Base-by-base conservation (phyloP, 2,329 filamentous ascomycete genomes). In the Ceratocystis smalleyi region DNA sequence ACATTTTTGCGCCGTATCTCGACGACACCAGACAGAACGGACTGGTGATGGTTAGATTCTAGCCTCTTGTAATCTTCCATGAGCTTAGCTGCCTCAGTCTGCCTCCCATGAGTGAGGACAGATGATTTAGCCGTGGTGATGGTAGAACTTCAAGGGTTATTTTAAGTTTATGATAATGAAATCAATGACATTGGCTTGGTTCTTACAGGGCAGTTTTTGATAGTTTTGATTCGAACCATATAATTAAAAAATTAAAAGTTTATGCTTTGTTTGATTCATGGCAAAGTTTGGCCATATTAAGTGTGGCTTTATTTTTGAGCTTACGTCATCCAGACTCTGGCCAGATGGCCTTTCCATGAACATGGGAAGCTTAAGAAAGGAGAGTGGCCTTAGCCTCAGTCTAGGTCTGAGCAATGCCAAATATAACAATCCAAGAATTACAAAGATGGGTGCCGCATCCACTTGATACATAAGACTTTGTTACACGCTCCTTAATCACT, bases 161-260 rank as follows among this genome's bases (percentile, higher is more conserved):
- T 62, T 43, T 35, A 62, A 51, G 30, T 54, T 66, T 64, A 66
- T 64, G 62, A 66, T 64, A 64, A 66, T 64, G 62, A 66, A 51
- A 49, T 66, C 59, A 62, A 66, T 64, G 59, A 66, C 49, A 59
- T 62, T 43, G 65, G 62, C 49, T 62, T 32, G 59, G 65, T 54
- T 59, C 49, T 66, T 35, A 45, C 40, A 43, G 27, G 35, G 30
- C 43, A 40, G 45, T 24, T 35, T 40, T 65, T 55, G 35, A 55
- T 63, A 57, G 59, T 30, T 63, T 65, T 57, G 35, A 27, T 65
- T 59, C 27, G 47, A 59, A 62, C 40, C 43, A 61, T 65, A 51
- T 65, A 65, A 49, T 65, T 65, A 62, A 43, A 62, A 43, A 64
- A 59, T 62, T n/a, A 62, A 55, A 43, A 57, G 47, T 32, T 55